Conservation (phyloP, 2,329 filamentous ascomycete species). For the Diplodia scrobiculata region DNA sequence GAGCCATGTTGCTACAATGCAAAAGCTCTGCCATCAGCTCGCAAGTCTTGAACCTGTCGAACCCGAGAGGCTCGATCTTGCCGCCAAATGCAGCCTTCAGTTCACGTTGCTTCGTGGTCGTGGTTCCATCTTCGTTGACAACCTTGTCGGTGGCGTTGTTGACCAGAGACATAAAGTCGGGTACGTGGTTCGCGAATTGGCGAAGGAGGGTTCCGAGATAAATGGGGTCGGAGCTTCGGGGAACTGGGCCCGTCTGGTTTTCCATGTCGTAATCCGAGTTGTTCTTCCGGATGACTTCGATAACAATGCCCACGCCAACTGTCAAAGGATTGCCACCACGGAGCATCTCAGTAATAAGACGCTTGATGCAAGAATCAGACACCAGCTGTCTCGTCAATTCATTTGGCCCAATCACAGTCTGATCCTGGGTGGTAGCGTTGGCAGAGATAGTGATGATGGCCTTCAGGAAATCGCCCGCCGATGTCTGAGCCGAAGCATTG, state of each 20-base stretch:
- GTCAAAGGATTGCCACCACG: conserved; percentile 90
- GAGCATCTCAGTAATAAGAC: conserved; percentile 88
- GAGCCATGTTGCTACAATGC: conserved; percentile 97
- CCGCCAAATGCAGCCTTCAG: conserved; percentile 86
- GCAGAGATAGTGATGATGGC: conserved; percentile 98
- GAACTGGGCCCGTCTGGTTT: conserved; percentile 76
- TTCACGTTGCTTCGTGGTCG: conserved; percentile 69
- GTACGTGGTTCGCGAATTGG: conserved; percentile 85
- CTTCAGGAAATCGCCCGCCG: conserved; percentile 95
- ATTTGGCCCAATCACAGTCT: conserved; percentile 98
- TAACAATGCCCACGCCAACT: conserved; percentile 94
- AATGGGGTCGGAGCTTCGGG: conserved; percentile 87
- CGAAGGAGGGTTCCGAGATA: conserved; percentile 89
- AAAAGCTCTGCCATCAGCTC: conserved; percentile 97
- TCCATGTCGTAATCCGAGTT: conserved; percentile 99
- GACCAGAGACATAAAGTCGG: conserved; percentile 90
- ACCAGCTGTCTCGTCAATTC: conserved; percentile 94
- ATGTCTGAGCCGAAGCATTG: conserved; percentile 88
- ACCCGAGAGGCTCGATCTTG: conserved; percentile 90
- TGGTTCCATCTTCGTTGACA: conserved; percentile 58
- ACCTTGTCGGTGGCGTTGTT: conserved; percentile 68
- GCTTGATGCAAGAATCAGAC: conserved; percentile 78
- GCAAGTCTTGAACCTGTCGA: conserved; percentile 98
- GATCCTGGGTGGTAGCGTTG: conserved; percentile 96
- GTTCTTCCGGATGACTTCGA: conserved; percentile 98